Base-by-base conservation (phyloP, 768 basidiomycete species). In the Coprinellus aureogranulatus region DNA sequence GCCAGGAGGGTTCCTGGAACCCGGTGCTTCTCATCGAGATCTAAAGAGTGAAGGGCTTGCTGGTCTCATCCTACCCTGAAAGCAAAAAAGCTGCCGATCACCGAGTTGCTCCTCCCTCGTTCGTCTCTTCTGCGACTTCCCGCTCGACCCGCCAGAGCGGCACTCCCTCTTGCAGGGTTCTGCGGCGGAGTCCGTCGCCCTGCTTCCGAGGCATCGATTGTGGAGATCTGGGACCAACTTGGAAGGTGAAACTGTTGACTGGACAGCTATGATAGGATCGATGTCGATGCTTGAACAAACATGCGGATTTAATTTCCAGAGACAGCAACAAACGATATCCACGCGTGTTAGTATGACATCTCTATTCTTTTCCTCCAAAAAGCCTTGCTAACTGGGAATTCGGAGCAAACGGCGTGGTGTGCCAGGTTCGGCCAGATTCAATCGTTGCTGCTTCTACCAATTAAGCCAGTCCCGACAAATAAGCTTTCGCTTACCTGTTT, bases 231-330 rank as follows among this genome's bases (percentile, higher is more conserved):
- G 52, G 53, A 26, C 40, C 40, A 40, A 46, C 47, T 60, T 52
- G 46, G 50, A 52, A 52, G 50, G 31, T 52, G 34, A 52, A 52
- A 31, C 31, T 30, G 18, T 31, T 49, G 22, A 49, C 26, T n/a
- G 26, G 48, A 30, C 16, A 34, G 10, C 23, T 37, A 52, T 52
- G 50, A 31, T 37, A 52, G 20, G 31, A 54, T 57, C 51, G 60
- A 53, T 64, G 59, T 59, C 41, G 14, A 22, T 44, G 41, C 54
- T 62, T 62, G 62, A 60, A 62, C 52, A 54, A 57, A 68, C 76
- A 77, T 71, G 75, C 75, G 75, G 74, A 70, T 69, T 73, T 72
- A 67, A 71, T 74, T 65, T 39, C n/a, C 58, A 63, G 56, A 62
- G 57, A 63, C 62, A 70, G 40, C 71, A 68, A 68, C 72, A 74